phyloP scores from a whole-genome alignment of 805 yeast genomes.

The Ogataea nonfermentans region DNA sequence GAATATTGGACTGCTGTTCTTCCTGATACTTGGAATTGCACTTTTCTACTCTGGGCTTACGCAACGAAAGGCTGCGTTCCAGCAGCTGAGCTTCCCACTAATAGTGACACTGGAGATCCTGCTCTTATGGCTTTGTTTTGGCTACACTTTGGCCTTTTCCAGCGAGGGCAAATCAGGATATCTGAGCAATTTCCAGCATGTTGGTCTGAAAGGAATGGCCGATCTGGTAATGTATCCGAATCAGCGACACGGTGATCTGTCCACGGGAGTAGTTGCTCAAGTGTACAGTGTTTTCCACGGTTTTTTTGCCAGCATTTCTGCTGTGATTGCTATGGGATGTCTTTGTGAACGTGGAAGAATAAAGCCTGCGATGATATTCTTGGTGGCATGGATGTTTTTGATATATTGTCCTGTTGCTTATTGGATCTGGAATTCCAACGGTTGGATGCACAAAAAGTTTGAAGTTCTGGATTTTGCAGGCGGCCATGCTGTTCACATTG shows the following conservation, averaged over 20 bases:
- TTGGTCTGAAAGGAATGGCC: slow-evolving; percentile 65
- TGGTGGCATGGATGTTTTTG: slow-evolving; percentile 79
- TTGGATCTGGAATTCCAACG: slow-evolving; percentile 89
- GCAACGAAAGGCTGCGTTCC: slow-evolving; percentile 73
- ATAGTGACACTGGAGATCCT: slow-evolving; percentile 65
- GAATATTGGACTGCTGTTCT: slow-evolving; percentile 59
- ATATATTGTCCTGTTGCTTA: slow-evolving; percentile 87
- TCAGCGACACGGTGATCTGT: slow-evolving; percentile 3
- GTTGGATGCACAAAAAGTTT: slow-evolving; percentile 77
- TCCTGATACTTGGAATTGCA: slow-evolving; percentile 88
- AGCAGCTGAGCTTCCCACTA: slow-evolving; percentile 72
- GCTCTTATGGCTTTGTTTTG: slow-evolving; percentile 92
- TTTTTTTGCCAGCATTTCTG: slow-evolving; percentile 78
- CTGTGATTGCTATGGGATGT: slow-evolving; percentile 83
- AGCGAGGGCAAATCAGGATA: slow-evolving; percentile 59
- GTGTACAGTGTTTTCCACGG: slow-evolving; percentile 77
- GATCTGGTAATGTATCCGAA: slow-evolving; percentile 14
- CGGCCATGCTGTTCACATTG: slow-evolving; percentile 89
- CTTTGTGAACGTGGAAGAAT: slow-evolving; percentile 86
- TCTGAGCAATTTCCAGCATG: slow-evolving; percentile 73
- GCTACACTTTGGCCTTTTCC: slow-evolving; percentile 79
- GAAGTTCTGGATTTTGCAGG: slow-evolving; percentile 92
- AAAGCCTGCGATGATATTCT: slow-evolving; percentile 72
- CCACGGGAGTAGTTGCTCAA: slow-evolving; percentile 49
- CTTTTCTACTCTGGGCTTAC: slow-evolving; percentile 84